phyloP scores from a whole-genome alignment of 257 asterid genomes.

The Gentiana macrophylla region DNA sequence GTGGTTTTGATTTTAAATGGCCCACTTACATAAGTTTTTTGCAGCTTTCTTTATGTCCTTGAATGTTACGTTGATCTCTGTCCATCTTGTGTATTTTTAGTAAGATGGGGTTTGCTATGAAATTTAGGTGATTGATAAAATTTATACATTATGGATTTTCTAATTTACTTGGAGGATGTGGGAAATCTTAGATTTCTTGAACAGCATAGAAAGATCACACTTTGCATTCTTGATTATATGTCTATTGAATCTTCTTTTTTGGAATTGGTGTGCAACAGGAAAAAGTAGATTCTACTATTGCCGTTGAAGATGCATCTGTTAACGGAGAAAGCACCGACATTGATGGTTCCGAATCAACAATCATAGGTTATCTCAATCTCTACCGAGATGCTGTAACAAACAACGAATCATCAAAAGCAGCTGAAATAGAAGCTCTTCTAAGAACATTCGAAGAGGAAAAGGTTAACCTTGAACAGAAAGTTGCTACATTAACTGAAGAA shows the following conservation, averaged over 20 bases:
- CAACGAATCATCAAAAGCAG: constrained; percentile 43
- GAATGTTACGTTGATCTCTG: no score
- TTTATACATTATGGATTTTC: no score
- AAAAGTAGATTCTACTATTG: constrained; percentile 24
- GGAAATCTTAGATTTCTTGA: not conserved
- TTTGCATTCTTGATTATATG: not conserved
- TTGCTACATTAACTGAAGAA: constrained; percentile 45
- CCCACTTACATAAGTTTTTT: no score
- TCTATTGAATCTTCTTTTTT: not conserved
- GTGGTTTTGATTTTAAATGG: no score
- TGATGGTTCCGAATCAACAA: constrained; percentile 35
- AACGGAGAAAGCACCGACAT: constrained; percentile 30
- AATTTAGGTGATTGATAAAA: no score
- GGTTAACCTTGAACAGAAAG: constrained; percentile 38
- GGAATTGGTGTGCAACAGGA: constrained; percentile 26
- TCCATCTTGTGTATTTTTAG: no score
- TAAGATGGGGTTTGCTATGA: no score
- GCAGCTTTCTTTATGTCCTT: no score
- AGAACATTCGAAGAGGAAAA: constrained; percentile 62
- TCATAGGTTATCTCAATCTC: constrained; percentile 37
- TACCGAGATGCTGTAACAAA: constrained; percentile 66
- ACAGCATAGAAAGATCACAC: no score
- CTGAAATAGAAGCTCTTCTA: constrained; percentile 52
- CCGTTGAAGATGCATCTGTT: constrained; percentile 22
- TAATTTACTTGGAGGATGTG: not conserved